Percentiles rank a stretch among this genome's conserved stretches.
These are phyloP conservation scores for Trichopus zeylanicus DNA, from an alignment of 116 monocot species.

Conservation along the genomic window DNA sequence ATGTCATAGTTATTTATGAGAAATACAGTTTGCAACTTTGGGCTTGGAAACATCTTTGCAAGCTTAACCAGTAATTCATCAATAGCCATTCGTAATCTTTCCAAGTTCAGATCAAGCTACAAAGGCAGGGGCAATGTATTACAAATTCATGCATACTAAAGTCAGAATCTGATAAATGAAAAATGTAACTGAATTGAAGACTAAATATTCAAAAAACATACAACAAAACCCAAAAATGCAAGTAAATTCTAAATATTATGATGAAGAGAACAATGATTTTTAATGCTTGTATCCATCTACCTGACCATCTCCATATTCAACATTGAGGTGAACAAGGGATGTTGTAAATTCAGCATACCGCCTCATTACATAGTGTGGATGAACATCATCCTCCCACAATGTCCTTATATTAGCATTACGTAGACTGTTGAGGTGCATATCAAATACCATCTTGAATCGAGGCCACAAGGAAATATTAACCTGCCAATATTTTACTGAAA, in stretches of 20 bases:
- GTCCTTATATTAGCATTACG: conserved; percentile 78
- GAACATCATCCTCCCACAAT: conserved; percentile 99
- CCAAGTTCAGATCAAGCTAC: conserved; percentile 91
- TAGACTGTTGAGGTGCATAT: conserved; percentile 90
- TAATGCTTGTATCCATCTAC: conserved; percentile 24
- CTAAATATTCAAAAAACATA: too few species aligned
- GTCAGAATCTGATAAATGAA: neutral
- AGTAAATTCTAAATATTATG: neutral
- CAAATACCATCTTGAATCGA: conserved; percentile 99
- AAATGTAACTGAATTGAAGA: neutral
- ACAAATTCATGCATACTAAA: neutral
- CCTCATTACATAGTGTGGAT: conserved; percentile 97
- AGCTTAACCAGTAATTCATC: conserved; percentile 86
- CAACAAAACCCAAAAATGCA: neutral
- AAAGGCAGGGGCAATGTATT: neutral
- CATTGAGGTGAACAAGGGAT: conserved; percentile 85
- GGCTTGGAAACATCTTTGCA: conserved; percentile 66
- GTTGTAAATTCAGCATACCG: conserved; percentile 99
- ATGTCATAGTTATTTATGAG: conserved; percentile 98
- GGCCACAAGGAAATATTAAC: conserved; percentile 96
- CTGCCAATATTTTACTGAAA: conserved; percentile 25
- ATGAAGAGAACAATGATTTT: neutral
- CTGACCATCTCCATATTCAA: conserved; percentile 96
- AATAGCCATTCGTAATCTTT: conserved; percentile 87
- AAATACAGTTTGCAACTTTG: conserved; percentile 84